Percentiles rank a stretch among this genome's conserved stretches.
Conservation (phyloP, 495 filamentous ascomycete species). For the Penicillium flavigenum region DNA sequence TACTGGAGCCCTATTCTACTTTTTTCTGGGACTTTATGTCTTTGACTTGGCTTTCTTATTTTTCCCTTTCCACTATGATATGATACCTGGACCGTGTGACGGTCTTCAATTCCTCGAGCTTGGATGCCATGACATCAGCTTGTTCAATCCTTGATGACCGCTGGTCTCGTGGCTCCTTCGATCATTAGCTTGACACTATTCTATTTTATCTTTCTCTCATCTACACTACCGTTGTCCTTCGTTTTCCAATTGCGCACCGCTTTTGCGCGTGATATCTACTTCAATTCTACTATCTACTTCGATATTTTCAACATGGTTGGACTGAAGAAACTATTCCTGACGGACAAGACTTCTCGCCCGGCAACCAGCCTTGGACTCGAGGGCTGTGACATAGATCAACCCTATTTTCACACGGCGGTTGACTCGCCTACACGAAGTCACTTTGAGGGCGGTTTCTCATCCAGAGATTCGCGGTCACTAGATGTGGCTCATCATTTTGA, state of each 20-base stretch:
- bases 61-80: conserved; percentile 10
- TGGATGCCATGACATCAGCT: conserved; percentile 23
- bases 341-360: conserved; percentile 28
- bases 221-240: background rate
- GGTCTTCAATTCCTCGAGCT: conserved; percentile 15
- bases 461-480: conserved; percentile 19
- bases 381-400: conserved; percentile 7
- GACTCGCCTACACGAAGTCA: conserved; percentile 16
- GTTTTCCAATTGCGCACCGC: conserved; percentile 5
- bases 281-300: background rate
- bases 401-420: conserved; percentile 9
- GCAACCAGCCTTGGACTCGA: conserved; percentile 15
- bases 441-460: conserved; percentile 11
- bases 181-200: conserved; percentile 16
- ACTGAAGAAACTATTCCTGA: conserved; percentile 39
- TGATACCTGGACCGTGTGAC: conserved; percentile 18
- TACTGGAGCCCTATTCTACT: conserved; percentile 10
- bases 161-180: conserved; percentile 21
- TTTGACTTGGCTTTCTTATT: conserved; percentile 14
- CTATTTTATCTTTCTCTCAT: background rate
- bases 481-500: conserved; percentile 38
- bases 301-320: conserved; percentile 35
- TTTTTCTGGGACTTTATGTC: background rate
- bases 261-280: conserved; percentile 9
- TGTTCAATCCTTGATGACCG: conserved; percentile 19